Evolutionary conservation across 768 basidiomycete genomes (phyloP), one percentile per base, ranked within the genome.

Genomic region (Brasilioporus rufonigricans): DNA sequence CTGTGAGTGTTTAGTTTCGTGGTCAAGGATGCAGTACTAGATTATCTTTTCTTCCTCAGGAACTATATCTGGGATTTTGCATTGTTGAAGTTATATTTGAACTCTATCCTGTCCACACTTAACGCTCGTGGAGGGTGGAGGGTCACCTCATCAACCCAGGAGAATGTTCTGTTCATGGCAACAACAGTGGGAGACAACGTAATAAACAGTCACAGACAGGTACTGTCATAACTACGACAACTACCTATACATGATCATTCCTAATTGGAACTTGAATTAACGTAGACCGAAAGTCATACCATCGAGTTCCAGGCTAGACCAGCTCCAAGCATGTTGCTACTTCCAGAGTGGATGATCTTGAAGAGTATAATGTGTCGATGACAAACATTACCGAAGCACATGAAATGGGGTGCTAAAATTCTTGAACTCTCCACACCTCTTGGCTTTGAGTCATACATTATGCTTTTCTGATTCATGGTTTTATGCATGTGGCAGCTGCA

Each of bases 1-100:
- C 32, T 53, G 62, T 63, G 35, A 38, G 58, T 16, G 11, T 18
- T 32, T 35, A 21, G 10, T 13, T 10, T 32, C 3, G 12, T 49
- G 18, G n/a, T 13, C 12, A 24, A 12, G 13, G n/a, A 48, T 32
- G 21, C 11, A 27, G 14, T 35, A 13, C 23, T 27, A 50, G n/a
- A 58, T 24, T 10, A 14, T 11, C 0, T 11, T 41, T 14, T 46
- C n/a, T 39, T 14, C 26, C 1, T 12, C 40, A 63, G 61, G 40
- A 62, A 63, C 50, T 65, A 61, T 19, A 58, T 65, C 21, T 68
- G 60, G 57, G 66, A 71, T 50, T 57, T 69, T 43, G 45, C 70
- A 0, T 41, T 71, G 14, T 66, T 57, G 2, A 70, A 70, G 32
- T 35, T 69, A 4, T 69, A 69, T 40, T 61, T 64, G 7, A 69